Evolutionary conservation across 768 basidiomycete genomes (phyloP).

Genomic region (Saitozyma sp.): DNA sequence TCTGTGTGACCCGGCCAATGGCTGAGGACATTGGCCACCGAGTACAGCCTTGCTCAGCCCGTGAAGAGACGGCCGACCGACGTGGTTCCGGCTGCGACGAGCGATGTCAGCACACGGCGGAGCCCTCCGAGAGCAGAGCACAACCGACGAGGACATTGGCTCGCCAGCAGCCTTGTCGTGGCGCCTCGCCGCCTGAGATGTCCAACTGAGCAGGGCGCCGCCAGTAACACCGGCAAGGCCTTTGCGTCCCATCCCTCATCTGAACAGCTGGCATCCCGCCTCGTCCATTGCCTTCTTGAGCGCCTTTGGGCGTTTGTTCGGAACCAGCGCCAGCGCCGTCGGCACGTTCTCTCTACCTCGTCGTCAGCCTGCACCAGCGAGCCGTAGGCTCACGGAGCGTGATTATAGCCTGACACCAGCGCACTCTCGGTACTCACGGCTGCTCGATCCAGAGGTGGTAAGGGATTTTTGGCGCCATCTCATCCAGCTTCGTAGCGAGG

Average conservation of each 20-base stretch:
- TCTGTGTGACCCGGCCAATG: too few relatives aligned
- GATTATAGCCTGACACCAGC: neutral
- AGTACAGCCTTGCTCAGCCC: too few relatives aligned
- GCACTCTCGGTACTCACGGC: constrained; percentile 35
- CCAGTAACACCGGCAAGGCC: too few relatives aligned
- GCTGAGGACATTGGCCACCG: too few relatives aligned
- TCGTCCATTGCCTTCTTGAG: constrained; percentile 46
- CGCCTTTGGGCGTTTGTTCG: constrained; percentile 48
- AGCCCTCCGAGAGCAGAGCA: too few relatives aligned
- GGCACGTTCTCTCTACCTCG: constrained; percentile 45
- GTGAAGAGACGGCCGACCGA: too few relatives aligned
- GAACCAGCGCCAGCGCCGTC: constrained; percentile 51
- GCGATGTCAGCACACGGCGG: too few relatives aligned
- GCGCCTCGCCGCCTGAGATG: too few relatives aligned
- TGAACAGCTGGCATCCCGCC: constrained; percentile 31
- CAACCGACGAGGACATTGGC: too few relatives aligned
- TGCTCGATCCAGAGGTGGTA: constrained; percentile 52
- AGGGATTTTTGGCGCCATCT: constrained; percentile 26
- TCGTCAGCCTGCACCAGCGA: neutral
- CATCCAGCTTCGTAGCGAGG: constrained; percentile 28
- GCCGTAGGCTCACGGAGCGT: neutral
- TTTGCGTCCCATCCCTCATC: constrained; percentile 5
- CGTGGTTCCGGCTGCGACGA: too few relatives aligned
- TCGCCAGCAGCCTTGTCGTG: too few relatives aligned
- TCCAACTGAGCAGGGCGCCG: too few relatives aligned